Evolutionary conservation across 2,329 filamentous ascomycete species (phyloP).

Genomic region (Aspergillus terreus): DNA sequence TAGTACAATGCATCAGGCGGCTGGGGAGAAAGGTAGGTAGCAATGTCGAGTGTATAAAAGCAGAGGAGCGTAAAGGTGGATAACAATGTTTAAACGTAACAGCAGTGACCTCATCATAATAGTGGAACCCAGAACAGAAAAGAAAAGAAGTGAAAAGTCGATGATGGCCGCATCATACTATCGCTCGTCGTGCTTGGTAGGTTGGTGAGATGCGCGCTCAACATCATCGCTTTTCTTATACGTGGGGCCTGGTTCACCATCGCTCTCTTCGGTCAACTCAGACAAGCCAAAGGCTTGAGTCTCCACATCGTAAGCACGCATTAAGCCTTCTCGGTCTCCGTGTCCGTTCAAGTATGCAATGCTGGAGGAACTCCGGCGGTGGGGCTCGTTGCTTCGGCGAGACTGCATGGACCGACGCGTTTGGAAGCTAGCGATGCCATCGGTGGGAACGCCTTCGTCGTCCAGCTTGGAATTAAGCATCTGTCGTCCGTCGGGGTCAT

Average conservation of each 20-base stretch:
- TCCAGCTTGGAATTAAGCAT: constrained; percentile 56
- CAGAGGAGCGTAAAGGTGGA: constrained; percentile 10
- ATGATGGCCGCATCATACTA: constrained; percentile 20
- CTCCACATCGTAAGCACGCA: constrained; percentile 86
- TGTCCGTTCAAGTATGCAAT: constrained; percentile 54
- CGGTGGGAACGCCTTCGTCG: constrained; percentile 75
- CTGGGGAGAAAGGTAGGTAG: neutral
- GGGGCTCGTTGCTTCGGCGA: constrained; percentile 63
- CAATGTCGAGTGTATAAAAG: constrained; percentile 4
- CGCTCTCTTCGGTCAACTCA: constrained; percentile 74
- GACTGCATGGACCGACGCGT: constrained; percentile 93
- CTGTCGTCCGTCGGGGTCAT: constrained; percentile 76
- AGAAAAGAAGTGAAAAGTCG: constrained; percentile 10
- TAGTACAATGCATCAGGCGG: constrained; percentile 19
- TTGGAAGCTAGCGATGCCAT: constrained; percentile 82
- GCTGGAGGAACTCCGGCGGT: constrained; percentile 60
- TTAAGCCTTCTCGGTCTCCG: constrained; percentile 74
- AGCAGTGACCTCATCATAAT: constrained; percentile 23
- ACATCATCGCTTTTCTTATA: constrained; percentile 25
- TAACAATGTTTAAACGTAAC: constrained; percentile 15
- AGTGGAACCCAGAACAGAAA: constrained; percentile 11
- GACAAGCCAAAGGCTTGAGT: constrained; percentile 71
- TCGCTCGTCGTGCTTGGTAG: constrained; percentile 31
- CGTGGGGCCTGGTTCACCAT: constrained; percentile 46
- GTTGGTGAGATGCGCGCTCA: constrained; percentile 22